These are phyloP conservation scores for Cystobasidium slooffiae DNA, from an alignment of 1,284 basidiomycete species.

Conservation along the genomic window DNA sequence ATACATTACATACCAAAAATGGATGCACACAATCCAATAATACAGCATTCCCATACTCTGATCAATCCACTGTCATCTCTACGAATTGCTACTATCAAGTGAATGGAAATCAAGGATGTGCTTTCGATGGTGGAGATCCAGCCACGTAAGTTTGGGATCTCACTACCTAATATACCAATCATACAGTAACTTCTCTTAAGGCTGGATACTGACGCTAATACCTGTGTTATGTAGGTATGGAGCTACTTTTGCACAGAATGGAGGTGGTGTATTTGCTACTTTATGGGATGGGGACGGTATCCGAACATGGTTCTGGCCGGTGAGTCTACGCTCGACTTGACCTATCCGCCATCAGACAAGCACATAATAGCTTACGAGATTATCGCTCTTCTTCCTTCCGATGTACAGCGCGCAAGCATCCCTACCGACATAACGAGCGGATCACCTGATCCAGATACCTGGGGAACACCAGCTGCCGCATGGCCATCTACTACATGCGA, in stretches of 20 bases:
- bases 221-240: constrained; percentile 21
- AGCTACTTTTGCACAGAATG: constrained; percentile 56
- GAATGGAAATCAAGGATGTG: constrained; percentile 69
- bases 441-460: constrained; percentile 55
- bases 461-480: constrained; percentile 68
- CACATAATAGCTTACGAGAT: no score
- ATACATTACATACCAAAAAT: constrained; percentile 69
- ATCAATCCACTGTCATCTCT: constrained; percentile 15
- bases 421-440: constrained; percentile 69
- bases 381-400: no score
- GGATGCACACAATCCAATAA: constrained; percentile 64
- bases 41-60: constrained; percentile 57
- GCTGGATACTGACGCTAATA: constrained; percentile 58
- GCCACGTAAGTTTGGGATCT: constrained; percentile 58
- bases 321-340: not conserved
- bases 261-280: constrained; percentile 77
- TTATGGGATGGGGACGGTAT: constrained; percentile 71
- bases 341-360: no score
- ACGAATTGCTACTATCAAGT: constrained; percentile 50
- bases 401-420: constrained; percentile 62
- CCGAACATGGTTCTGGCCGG: constrained; percentile 64
- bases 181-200: constrained; percentile 67
- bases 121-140: constrained; percentile 63
- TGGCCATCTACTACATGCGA: constrained; percentile 70
- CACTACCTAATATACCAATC: no score